Evolutionary conservation across 345 rosid genomes (phyloP).

Genomic region (Eucalyptus curtisii): DNA sequence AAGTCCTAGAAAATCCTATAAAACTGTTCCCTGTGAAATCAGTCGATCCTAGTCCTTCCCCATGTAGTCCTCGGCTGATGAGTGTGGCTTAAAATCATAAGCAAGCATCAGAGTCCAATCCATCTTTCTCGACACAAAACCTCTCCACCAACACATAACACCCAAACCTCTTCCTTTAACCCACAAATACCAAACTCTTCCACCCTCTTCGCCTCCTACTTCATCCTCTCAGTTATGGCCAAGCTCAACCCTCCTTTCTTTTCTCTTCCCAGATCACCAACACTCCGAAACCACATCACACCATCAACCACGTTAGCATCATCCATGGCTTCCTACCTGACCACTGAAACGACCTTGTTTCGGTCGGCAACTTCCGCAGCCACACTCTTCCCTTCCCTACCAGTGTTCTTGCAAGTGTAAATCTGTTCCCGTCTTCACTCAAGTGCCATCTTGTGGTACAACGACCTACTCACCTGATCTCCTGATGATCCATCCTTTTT

Average conservation of each 20-base stretch:
- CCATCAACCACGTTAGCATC: background rate
- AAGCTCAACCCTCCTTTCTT: slow-evolving; percentile 19
- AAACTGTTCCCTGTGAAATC: background rate
- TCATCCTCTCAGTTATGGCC: slow-evolving; percentile 32
- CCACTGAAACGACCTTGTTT: slow-evolving; percentile 14
- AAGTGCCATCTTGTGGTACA: slow-evolving; percentile 38
- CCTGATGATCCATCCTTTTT: slow-evolving; percentile 20
- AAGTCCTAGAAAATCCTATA: background rate
- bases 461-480: slow-evolving; percentile 27
- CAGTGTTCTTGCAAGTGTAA: slow-evolving; percentile 12
- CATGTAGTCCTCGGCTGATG: slow-evolving; percentile 22
- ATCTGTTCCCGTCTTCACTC: slow-evolving; percentile 40
- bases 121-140: slow-evolving; percentile 33
- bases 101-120: slow-evolving; percentile 31
- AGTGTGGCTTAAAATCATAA: slow-evolving; percentile 31
- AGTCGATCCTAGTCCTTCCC: slow-evolving; percentile 4
- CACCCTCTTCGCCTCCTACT: slow-evolving; percentile 24
- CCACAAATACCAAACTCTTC: slow-evolving; percentile 9
- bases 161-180: slow-evolving; percentile 31
- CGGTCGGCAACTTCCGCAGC: slow-evolving; percentile 10
- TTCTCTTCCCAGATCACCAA: background rate
- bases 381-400: background rate
- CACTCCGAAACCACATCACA: slow-evolving; percentile 19
- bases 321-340: slow-evolving; percentile 1
- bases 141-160: slow-evolving; percentile 51